Percentiles rank a stretch among this genome's conserved stretches.
Evolutionary conservation across 1,284 basidiomycete species (phyloP).

Genomic region (Polyporus tsugae): DNA sequence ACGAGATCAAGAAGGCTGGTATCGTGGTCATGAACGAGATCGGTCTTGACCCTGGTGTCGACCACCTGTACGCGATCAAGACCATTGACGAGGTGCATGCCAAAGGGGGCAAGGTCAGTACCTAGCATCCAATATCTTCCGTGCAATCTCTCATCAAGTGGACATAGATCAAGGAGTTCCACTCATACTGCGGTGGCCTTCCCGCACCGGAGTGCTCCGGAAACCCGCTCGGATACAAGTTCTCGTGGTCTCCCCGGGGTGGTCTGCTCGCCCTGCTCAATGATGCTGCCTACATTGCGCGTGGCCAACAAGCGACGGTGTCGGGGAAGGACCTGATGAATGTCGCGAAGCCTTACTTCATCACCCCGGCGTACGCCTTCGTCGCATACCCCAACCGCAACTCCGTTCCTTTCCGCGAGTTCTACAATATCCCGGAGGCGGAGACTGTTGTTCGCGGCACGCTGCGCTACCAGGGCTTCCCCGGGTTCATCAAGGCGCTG

Average conservation of each 20-base stretch:
- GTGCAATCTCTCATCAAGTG: neutral
- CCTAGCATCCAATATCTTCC: neutral
- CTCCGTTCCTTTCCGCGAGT: constrained; percentile 87
- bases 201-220: constrained; percentile 90
- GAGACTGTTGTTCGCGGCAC: constrained; percentile 95
- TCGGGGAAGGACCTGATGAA: constrained; percentile 83
- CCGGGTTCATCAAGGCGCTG: constrained; percentile 92
- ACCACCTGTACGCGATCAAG: constrained; percentile 97
- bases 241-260: constrained; percentile 98
- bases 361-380: constrained; percentile 95
- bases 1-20: constrained; percentile 86
- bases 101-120: constrained; percentile 87
- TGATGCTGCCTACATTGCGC: constrained; percentile 83
- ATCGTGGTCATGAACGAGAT: constrained; percentile 99
- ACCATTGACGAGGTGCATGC: constrained; percentile 94
- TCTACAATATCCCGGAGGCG: constrained; percentile 93
- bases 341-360: constrained; percentile 93
- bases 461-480: constrained; percentile 97
- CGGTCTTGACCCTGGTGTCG: constrained; percentile 95
- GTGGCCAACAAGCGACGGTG: constrained; percentile 73
- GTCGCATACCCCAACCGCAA: constrained; percentile 99
- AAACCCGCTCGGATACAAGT: constrained; percentile 99
- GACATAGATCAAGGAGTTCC: constrained; percentile 87
- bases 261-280: constrained; percentile 96
- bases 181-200: constrained; percentile 97